These are phyloP conservation scores for Torrubiellomyces zombiae DNA, from an alignment of 2,329 filamentous ascomycete genomes.

Conservation along the genomic window DNA sequence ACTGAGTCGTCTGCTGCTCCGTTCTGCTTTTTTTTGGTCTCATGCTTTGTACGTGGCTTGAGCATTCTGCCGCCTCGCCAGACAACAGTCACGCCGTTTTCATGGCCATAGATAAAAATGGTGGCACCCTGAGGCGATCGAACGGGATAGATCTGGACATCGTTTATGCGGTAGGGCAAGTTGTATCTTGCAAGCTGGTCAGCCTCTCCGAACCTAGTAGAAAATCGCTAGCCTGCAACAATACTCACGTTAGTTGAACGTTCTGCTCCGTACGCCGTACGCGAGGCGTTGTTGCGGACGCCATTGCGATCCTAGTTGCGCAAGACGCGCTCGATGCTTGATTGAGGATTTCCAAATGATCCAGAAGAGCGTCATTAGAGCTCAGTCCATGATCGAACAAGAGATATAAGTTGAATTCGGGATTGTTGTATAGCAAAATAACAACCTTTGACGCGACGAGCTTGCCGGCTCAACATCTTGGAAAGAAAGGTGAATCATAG, in stretches of 20 bases:
- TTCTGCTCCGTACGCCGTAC: conserved; percentile 31
- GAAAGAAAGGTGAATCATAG: too few species aligned
- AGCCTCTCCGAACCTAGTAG: conserved; percentile 1
- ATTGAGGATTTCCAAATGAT: too few species aligned
- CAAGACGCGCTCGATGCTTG: too few species aligned
- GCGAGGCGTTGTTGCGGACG: conserved; percentile 17
- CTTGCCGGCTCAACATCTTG: too few species aligned
- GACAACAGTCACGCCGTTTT: conserved; percentile 41
- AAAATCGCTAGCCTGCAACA: neutral
- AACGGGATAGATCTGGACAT: conserved; percentile 44
- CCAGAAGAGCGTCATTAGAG: neutral
- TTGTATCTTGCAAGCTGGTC: conserved; percentile 32
- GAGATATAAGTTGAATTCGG: neutral
- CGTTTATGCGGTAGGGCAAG: conserved; percentile 38
- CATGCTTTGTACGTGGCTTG: conserved; percentile 25
- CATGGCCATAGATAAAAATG: conserved; percentile 46
- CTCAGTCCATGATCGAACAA: conserved; percentile 1
- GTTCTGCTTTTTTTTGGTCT: conserved; percentile 29
- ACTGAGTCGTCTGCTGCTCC: conserved; percentile 34
- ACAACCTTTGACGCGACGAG: too few species aligned
- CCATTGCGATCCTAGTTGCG: too few species aligned
- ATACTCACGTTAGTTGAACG: conserved; percentile 28
- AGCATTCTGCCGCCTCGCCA: conserved; percentile 49
- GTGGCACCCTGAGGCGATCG: conserved; percentile 46
- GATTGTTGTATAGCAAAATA: too few species aligned